phyloP scores from a whole-genome alignment of 1,284 basidiomycete species.

The Peniophora sp. region DNA sequence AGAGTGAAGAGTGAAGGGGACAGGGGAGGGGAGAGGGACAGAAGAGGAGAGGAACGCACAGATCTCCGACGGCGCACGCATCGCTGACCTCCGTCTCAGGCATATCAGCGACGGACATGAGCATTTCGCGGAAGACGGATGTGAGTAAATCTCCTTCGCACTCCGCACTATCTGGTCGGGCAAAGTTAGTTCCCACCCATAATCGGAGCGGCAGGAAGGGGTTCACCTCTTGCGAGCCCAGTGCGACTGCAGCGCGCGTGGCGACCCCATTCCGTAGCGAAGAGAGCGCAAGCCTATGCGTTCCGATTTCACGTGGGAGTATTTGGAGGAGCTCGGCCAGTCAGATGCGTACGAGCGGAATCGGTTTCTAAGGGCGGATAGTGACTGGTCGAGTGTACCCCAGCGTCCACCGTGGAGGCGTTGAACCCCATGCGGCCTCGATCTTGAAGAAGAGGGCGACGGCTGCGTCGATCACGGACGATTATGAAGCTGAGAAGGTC shows the following conservation, averaged over 20 bases:
- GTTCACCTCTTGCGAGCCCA: slow-evolving; percentile 3
- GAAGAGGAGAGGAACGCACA: slow-evolving; percentile 12
- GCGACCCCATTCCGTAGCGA: slow-evolving; percentile 36
- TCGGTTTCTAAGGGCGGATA: slow-evolving; percentile 9
- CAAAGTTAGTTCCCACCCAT: no score
- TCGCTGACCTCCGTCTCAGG: slow-evolving; percentile 55
- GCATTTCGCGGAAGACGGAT: slow-evolving; percentile 21
- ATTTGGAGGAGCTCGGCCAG: slow-evolving; percentile 14
- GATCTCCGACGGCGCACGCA: slow-evolving; percentile 76
- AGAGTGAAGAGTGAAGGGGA: no score
- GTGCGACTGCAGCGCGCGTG: slow-evolving; percentile 24
- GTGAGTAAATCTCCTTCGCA: slow-evolving; percentile 27
- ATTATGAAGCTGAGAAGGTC: not conserved
- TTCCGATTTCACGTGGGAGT: slow-evolving; percentile 46
- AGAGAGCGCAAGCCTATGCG: slow-evolving; percentile 61
- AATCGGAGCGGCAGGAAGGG: slow-evolving; percentile 3
- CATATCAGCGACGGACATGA: slow-evolving; percentile 34
- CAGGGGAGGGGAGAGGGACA: no score
- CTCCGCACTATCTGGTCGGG: slow-evolving; percentile 16
- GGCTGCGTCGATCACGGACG: slow-evolving; percentile 33
- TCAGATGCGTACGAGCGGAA: not conserved
- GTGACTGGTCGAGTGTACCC: slow-evolving; percentile 51
- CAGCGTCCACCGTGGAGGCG: slow-evolving; percentile 70
- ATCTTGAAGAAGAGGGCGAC: slow-evolving; percentile 89
- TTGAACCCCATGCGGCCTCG: slow-evolving; percentile 72